Percentiles rank a stretch among this genome's conserved stretches.
Evolutionary conservation across 495 filamentous ascomycete species (phyloP).

Genomic region (Talaromyces adpressus): DNA sequence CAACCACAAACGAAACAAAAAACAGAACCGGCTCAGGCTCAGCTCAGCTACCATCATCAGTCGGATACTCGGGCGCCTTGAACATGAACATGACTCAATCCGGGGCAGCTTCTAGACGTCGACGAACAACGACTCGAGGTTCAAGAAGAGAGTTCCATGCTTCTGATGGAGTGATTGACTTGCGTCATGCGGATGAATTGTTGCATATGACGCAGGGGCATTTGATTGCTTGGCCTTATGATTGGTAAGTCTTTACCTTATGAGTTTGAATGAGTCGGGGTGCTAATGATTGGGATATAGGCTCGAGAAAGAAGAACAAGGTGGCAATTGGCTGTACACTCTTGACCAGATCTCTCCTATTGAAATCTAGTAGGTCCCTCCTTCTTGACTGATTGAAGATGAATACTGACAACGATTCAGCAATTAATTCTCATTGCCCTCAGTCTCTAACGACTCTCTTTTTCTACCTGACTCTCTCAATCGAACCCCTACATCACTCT

Average conservation of each 20-base stretch:
- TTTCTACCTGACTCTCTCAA: neutral
- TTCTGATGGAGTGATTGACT: slow-evolving; percentile 65
- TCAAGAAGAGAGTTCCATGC: slow-evolving; percentile 64
- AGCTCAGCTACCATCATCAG: slow-evolving; percentile 20
- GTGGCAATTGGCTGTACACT: slow-evolving; percentile 94
- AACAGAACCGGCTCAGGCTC: slow-evolving; percentile 23
- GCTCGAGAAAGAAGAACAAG: slow-evolving; percentile 80
- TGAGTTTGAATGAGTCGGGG: neutral
- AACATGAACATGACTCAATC: slow-evolving; percentile 34
- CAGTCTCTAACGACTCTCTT: neutral
- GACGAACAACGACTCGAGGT: slow-evolving; percentile 70
- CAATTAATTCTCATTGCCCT: neutral
- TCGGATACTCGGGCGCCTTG: slow-evolving; percentile 43
- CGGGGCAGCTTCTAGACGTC: slow-evolving; percentile 38
- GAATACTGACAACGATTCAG: neutral
- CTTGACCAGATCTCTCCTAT: slow-evolving; percentile 92
- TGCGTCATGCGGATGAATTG: slow-evolving; percentile 69
- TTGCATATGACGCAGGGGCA: slow-evolving; percentile 79
- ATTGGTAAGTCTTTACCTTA: slow-evolving; percentile 59
- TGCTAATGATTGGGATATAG: slow-evolving; percentile 19
- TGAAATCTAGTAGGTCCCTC: slow-evolving; percentile 82
- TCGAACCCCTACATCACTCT: neutral
- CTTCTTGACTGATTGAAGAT: neutral
- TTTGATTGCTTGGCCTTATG: slow-evolving; percentile 86
- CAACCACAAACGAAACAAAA: neutral